phyloP scores from a whole-genome alignment of 805 yeast genomes.

The Candida incommunis region DNA sequence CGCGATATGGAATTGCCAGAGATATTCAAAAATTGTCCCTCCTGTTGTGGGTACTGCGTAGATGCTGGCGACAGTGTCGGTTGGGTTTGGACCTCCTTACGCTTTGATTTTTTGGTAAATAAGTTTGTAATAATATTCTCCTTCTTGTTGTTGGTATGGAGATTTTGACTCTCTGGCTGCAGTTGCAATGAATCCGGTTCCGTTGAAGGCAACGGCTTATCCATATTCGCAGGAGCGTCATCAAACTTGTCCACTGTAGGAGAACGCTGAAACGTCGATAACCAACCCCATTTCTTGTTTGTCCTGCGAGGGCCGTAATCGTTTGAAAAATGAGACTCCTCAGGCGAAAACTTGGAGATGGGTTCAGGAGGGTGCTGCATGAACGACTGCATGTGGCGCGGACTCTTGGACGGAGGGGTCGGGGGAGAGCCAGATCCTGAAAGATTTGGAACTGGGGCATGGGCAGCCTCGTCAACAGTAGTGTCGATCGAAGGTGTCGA shows the following conservation, averaged over 20 bases:
- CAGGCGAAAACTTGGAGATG: background rate
- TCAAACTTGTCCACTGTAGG: background rate
- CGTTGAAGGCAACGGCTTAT: background rate
- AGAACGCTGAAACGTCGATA: background rate
- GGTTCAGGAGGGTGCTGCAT: background rate
- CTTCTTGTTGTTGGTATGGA: background rate
- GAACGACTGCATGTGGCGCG: background rate
- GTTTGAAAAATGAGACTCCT: background rate
- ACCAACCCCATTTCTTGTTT: background rate
- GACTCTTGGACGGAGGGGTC: slow-evolving; percentile 1
- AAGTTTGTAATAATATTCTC: background rate
- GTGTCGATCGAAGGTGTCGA: background rate
- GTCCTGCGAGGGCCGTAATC: slow-evolving; percentile 1
- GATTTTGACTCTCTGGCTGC: no score
- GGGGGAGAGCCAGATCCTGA: background rate
- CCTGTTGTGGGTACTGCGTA: background rate
- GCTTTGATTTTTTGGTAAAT: background rate
- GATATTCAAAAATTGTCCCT: background rate
- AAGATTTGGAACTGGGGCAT: background rate
- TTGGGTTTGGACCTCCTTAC: background rate
- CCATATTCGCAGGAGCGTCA: background rate
- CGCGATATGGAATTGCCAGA: background rate
- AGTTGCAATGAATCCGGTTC: background rate
- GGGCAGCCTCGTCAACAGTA: no score
- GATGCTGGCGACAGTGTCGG: background rate